Conservation (phyloP, 345 rosid species). For the Noccaea bulbosa region DNA sequence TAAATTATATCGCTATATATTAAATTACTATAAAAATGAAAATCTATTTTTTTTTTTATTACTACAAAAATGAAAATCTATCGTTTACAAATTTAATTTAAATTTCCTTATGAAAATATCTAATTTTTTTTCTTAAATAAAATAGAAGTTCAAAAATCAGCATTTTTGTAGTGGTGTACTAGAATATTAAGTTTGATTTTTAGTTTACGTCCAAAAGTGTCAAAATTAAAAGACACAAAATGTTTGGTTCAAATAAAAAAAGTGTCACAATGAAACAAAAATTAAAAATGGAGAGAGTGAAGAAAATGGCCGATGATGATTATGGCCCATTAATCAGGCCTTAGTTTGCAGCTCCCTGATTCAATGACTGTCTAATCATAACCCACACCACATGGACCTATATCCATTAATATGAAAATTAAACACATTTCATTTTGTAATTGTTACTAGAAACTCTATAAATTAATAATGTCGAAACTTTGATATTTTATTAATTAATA, state of each 20-base stretch:
- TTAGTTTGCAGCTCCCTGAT: slow-evolving; percentile 32
- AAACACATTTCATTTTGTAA: neutral
- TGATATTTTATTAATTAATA: no score
- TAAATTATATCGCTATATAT: neutral
- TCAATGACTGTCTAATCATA: slow-evolving; percentile 15
- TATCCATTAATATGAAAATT: neutral
- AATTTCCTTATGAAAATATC: no score
- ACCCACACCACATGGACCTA: neutral
- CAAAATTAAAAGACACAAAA: neutral
- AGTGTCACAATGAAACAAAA: neutral
- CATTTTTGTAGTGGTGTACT: no score
- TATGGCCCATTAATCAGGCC: slow-evolving; percentile 13
- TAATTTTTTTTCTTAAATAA: no score
- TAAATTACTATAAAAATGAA: neutral
- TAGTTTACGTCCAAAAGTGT: neutral
- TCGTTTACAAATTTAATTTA: neutral
- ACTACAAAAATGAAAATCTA: neutral
- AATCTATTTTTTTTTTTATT: neutral
- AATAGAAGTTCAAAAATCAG: no score
- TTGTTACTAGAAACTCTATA: no score
- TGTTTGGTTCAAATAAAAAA: no score
- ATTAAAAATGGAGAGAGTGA: neutral
- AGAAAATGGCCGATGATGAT: neutral
- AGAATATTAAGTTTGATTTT: no score
- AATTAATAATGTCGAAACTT: no score